A percentile compares a stretch with the other conserved stretches of the same genome.
These are phyloP conservation scores for Yamadazyma diddensiae DNA, from an alignment of 1,139 yeast genomes.

Conservation along the genomic window DNA sequence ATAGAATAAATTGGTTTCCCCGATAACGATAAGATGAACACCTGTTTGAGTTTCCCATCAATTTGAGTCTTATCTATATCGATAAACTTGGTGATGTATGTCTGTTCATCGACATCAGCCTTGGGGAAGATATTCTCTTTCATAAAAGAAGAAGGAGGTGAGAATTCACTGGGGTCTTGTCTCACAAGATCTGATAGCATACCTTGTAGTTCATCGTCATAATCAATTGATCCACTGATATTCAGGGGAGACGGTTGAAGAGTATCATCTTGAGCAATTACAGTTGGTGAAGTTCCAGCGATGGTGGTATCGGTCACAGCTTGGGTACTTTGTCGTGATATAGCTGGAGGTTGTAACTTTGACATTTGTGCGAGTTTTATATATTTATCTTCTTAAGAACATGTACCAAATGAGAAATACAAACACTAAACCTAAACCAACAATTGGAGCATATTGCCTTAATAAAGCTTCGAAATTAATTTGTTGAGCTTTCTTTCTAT, in stretches of 20 bases:
- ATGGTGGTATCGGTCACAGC: conserved; percentile 9
- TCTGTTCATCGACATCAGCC: conserved; percentile 8
- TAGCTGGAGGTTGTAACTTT: conserved; percentile 4
- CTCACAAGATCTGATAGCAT: conserved; percentile 25
- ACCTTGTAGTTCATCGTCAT: conserved; percentile 25
- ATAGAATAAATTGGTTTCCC: conserved; percentile 91
- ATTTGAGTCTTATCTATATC: conserved; percentile 25
- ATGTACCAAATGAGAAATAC: conserved; percentile 84
- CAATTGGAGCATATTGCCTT: conserved; percentile 86
- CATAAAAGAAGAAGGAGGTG: background rate
- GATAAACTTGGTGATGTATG: conserved; percentile 18
- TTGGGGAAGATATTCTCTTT: conserved; percentile 3
- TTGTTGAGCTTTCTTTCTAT: conserved; percentile 84
- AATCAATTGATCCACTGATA: conserved; percentile 9
- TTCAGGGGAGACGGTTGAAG: conserved; percentile 6
- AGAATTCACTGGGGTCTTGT: conserved; percentile 9
- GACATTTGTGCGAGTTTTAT: background rate
- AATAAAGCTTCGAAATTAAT: conserved; percentile 87
- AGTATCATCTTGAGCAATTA: background rate
- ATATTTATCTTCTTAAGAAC: conserved; percentile 37
- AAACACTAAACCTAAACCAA: conserved; percentile 65
- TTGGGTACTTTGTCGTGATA: conserved; percentile 1
- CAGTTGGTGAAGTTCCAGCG: conserved; percentile 1
- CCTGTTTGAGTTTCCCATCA: conserved; percentile 56
- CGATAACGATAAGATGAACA: conserved; percentile 80